Evolutionary conservation across 176 grass and related monocot species (phyloP).

Genomic region (Areca catechu): DNA sequence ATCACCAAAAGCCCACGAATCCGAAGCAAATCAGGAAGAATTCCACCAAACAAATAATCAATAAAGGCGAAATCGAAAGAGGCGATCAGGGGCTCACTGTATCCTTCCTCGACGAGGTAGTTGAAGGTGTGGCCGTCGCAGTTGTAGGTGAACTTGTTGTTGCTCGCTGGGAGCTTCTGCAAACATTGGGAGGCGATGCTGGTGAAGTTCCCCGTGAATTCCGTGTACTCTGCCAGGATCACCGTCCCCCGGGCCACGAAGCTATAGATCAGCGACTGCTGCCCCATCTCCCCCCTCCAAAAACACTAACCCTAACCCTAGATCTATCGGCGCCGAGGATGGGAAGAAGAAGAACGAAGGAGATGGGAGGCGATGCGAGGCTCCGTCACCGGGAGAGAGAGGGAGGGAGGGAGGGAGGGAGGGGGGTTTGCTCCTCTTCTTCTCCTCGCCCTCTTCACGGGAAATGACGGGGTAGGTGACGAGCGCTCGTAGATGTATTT

Average conservation of each 20-base stretch:
- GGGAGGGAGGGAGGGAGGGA: too few relatives aligned
- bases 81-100: slow-evolving; percentile 42
- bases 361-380: too few relatives aligned
- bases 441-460: too few relatives aligned
- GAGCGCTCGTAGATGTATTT: too few relatives aligned
- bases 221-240: slow-evolving; percentile 80
- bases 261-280: slow-evolving; percentile 87
- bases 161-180: slow-evolving; percentile 80
- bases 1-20: too few relatives aligned
- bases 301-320: slow-evolving; percentile 2
- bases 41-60: too few relatives aligned
- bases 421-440: too few relatives aligned
- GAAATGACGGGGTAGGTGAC: too few relatives aligned
- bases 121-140: slow-evolving; percentile 96
- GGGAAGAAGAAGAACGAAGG: too few relatives aligned
- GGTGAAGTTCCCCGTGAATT: slow-evolving; percentile 94
- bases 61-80: background rate
- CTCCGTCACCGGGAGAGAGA: too few relatives aligned
- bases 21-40: too few relatives aligned
- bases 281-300: slow-evolving; percentile 37
- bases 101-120: slow-evolving; percentile 93
- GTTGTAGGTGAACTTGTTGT: slow-evolving; percentile 94
- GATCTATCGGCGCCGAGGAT: too few relatives aligned
- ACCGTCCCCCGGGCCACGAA: slow-evolving; percentile 83
- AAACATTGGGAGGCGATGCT: slow-evolving; percentile 88